Conservation (phyloP, 805 yeast species). For the Saccharomycopsis fermentans region DNA sequence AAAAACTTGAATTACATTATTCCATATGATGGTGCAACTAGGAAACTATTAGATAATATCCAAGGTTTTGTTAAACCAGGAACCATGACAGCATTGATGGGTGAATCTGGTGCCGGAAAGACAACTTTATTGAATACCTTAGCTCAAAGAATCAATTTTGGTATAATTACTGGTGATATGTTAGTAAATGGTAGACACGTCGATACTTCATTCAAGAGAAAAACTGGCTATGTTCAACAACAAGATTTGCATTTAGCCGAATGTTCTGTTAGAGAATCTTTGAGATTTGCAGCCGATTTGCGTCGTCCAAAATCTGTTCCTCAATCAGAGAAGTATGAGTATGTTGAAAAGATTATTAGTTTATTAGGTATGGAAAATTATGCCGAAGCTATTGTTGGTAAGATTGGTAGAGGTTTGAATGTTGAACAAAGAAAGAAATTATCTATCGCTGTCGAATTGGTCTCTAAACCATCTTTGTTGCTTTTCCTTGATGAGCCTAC, state of each 20-base stretch:
- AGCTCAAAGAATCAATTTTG: slow-evolving; percentile 42
- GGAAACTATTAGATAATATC: slow-evolving; percentile 40
- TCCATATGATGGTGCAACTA: slow-evolving; percentile 46
- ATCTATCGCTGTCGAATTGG: slow-evolving; percentile 64
- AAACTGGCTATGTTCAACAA: slow-evolving; percentile 68
- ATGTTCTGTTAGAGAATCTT: slow-evolving; percentile 65
- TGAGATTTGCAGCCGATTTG: slow-evolving; percentile 58
- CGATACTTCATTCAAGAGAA: slow-evolving; percentile 44
- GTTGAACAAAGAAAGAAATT: slow-evolving; percentile 61
- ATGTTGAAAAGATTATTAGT: slow-evolving; percentile 59
- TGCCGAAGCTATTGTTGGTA: slow-evolving; percentile 72
- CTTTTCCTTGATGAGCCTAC: slow-evolving; percentile 51
- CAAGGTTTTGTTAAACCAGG: slow-evolving; percentile 59
- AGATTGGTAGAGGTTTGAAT: slow-evolving; percentile 60
- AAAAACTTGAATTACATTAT: slow-evolving; percentile 56
- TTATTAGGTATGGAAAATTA: slow-evolving; percentile 59
- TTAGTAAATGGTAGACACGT: slow-evolving; percentile 46
- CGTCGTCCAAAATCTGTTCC: slow-evolving; percentile 58
- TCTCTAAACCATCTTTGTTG: slow-evolving; percentile 47
- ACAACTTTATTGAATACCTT: slow-evolving; percentile 48
- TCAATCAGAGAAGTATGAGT: slow-evolving; percentile 46
- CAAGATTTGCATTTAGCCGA: slow-evolving; percentile 61
- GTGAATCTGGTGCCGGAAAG: slow-evolving; percentile 54
- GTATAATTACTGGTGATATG: slow-evolving; percentile 46
- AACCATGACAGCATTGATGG: slow-evolving; percentile 49